Base-by-base conservation (phyloP, 2,329 filamentous ascomycete genomes). In the Kalmusia sp. region DNA sequence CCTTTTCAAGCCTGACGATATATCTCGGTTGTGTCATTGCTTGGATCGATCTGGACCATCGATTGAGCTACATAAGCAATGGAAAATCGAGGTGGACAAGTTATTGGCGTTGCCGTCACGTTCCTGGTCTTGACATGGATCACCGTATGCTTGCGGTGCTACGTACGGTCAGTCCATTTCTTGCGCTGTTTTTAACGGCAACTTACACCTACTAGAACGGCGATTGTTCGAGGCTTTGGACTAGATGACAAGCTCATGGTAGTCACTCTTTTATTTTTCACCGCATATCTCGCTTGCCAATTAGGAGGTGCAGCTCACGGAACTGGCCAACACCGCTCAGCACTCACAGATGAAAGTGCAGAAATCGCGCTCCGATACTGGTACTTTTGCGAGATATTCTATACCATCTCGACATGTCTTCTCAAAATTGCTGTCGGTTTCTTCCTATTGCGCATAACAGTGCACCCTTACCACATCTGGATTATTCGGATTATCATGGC, bases 361-460 rank as follows among this genome's bases (percentile, higher is more conserved):
- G 49, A 69, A 51, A 67, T 38, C 15, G 69, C 67, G 14, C 53
- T 72, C 5, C 60, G 67, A 59, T 75, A 64, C 58, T 85, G 81
- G 82, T 84, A 77, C 74, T 77, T 84, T 33, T 82, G 80, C 60
- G 81, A 84, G 58, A 71, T 80, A 24, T 80, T 78, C 61, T 84
- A 84, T 64, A 77, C 78, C 17, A 68, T 81, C 50, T 74, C 77
- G 2, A 80, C 77, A 6, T 73, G 76, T 17, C 62, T 80, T 24
- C 74, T 80, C 46, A 82, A 82, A 55, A 70, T 82, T 17, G 79
- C 81, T 2, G 80, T 84, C 41, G 79, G 67, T 7, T 64, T 82
- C 17, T 82, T 83, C 54, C 71, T 84, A 38, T 72, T 84, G 17
- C 79, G 81, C 43, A 76, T 84, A 21, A 80, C 80, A 1, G 73